phyloP scores from a whole-genome alignment of 2,329 filamentous ascomycete species.

The Alternaria angustiovoidea region DNA sequence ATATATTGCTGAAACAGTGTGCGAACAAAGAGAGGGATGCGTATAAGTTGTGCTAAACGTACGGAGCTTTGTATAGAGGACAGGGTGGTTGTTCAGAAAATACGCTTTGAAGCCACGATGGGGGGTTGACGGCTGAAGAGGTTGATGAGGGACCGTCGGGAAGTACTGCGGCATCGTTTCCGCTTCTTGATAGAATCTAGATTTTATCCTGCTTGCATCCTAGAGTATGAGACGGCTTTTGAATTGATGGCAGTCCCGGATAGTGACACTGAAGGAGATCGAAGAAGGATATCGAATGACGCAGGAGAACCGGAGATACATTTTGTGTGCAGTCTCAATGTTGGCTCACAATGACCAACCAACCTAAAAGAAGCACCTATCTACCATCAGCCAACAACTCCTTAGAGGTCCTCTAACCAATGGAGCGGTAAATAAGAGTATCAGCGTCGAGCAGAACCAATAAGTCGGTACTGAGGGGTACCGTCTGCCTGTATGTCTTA shows the following conservation, averaged over 20 bases:
- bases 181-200: neutral
- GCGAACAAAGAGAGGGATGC: neutral
- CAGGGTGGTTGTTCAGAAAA: constrained; percentile 1
- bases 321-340: neutral
- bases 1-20: neutral
- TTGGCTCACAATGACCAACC: neutral
- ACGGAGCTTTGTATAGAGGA: neutral
- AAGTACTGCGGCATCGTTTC: neutral
- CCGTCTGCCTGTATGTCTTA: neutral
- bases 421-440: neutral
- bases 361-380: neutral
- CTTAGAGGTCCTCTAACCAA: neutral
- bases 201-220: neutral
- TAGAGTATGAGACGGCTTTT: neutral
- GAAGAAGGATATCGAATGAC: neutral
- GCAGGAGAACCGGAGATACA: neutral
- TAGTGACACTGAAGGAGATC: neutral
- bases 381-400: neutral
- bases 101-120: neutral
- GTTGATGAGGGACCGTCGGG: neutral
- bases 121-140: neutral
- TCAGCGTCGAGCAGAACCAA: neutral
- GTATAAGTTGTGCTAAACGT: neutral
- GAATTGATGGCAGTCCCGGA: neutral
- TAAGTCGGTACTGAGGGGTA: neutral